Evolutionary conservation across 2,329 filamentous ascomycete species (phyloP).

Genomic region (Stagonosporopsis tanaceti): DNA sequence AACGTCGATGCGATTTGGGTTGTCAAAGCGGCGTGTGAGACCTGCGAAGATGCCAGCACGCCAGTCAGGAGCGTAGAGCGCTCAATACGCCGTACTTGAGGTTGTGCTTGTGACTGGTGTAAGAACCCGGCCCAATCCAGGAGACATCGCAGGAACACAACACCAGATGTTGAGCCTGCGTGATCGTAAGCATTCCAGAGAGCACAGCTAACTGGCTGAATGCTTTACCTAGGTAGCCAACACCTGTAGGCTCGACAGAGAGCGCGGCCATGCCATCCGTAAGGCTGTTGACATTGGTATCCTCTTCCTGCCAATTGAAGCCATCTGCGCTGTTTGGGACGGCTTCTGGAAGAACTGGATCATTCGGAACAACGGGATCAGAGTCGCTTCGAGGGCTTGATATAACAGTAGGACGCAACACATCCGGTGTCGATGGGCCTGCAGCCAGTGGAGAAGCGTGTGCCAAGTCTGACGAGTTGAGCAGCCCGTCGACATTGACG

Average conservation of each 20-base stretch:
- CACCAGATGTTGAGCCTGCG: slow-evolving; percentile 35
- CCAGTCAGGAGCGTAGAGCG: slow-evolving; percentile 25
- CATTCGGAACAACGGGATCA: slow-evolving; percentile 16
- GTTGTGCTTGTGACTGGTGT: slow-evolving; percentile 30
- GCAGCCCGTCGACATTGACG: slow-evolving; percentile 30
- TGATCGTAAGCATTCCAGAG: slow-evolving; percentile 1
- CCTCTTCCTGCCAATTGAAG: slow-evolving; percentile 37
- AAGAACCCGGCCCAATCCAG: slow-evolving; percentile 39
- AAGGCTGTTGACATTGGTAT: slow-evolving; percentile 29
- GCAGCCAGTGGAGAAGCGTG: slow-evolving; percentile 10
- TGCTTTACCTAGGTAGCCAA: slow-evolving; percentile 32
- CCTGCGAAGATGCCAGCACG: slow-evolving; percentile 30
- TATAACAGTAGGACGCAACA: slow-evolving; percentile 9
- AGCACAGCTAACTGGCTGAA: neutral
- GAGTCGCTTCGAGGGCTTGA: slow-evolving; percentile 24
- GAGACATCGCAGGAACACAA: slow-evolving; percentile 35
- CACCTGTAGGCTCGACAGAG: slow-evolving; percentile 37
- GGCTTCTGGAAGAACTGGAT: slow-evolving; percentile 35
- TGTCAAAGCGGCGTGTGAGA: slow-evolving; percentile 33
- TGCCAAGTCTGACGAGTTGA: slow-evolving; percentile 26
- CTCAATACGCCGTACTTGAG: slow-evolving; percentile 13
- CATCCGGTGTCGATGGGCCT: slow-evolving; percentile 20
- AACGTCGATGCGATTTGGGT: slow-evolving; percentile 32
- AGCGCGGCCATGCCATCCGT: slow-evolving; percentile 40
- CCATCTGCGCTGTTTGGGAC: slow-evolving; percentile 35